Base-by-base conservation (phyloP, 208 protist species). In the Jaenimonas drosophilae region DNA sequence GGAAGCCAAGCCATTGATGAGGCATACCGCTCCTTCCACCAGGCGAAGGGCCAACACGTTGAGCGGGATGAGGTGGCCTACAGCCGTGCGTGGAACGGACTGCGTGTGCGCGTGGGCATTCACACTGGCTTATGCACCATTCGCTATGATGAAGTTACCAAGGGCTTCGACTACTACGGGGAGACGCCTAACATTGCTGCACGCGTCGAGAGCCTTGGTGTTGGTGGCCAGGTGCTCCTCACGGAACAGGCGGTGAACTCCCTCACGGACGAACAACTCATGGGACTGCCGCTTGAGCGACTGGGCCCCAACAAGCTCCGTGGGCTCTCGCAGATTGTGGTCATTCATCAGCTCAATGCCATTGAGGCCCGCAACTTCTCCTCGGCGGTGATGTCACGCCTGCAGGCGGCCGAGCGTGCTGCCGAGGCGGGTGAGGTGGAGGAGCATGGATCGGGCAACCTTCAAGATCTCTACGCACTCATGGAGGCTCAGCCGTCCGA, bases 131-230 rank as follows among this genome's bases (percentile, higher is more conserved):
- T 42, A 7, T 42, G 37, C 16, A 20, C 14, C 37, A 42, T 42
- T 21, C 19, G 37, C 23, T 57, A 51, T 37, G 64, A 78, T 58
- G 58, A 76, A 59, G 63, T 73, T 32, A 78, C 73, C 41, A 61
- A 63, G 48, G 64, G 76, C 54, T 86, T 66, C 68, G 88, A 95
- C 59, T 73, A 70, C 68, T 91, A 85, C 56, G 88, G 85, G 30
- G 64, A 75, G 25, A 76, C 79, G 41, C 70, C 74, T 14, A 95
- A 93, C 64, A 75, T 61, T 26, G 68, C 81, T 2, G 83, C 88
- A n/a, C 79, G 87, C 46, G 76, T 86, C 27, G 72, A 85, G 62
- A 59, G 62, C 21, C 56, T 84, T 25, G 75, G 59, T 23, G 62
- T 79, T 29, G 87, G 83, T 28, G 87, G 87, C 29, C 80, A 92